A percentile compares a stretch with the other conserved stretches of the same genome.
Conservation (phyloP, 257 asterid species). For the Nemophila menziesii region DNA sequence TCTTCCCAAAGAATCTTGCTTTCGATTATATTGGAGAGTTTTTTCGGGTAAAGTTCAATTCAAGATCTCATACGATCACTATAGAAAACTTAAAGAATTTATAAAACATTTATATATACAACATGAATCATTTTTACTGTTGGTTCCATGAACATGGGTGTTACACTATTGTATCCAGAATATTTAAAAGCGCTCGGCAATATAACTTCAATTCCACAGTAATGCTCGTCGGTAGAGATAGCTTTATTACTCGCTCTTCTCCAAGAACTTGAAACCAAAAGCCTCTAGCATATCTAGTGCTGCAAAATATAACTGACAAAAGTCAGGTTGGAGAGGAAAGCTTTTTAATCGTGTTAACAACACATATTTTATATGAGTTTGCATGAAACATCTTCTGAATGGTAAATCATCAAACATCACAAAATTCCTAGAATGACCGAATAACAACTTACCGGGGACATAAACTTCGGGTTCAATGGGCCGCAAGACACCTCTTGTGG, state of each 20-base stretch:
- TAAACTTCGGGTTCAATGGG: slow-evolving; percentile 71
- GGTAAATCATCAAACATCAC: neutral
- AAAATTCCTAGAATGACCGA: slow-evolving; percentile 2
- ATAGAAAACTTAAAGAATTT: too few species aligned
- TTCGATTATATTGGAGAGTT: too few species aligned
- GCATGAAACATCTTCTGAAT: neutral
- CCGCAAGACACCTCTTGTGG: slow-evolving; percentile 59
- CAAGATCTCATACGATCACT: too few species aligned
- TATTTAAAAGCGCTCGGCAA: too few species aligned
- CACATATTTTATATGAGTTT: neutral
- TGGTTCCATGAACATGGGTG: too few species aligned
- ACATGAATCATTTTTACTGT: too few species aligned
- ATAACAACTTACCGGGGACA: slow-evolving; percentile 45
- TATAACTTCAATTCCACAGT: too few species aligned
- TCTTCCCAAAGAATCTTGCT: too few species aligned
- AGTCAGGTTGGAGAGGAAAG: neutral
- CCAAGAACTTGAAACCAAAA: slow-evolving; percentile 70
- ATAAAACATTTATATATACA: too few species aligned
- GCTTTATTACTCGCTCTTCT: slow-evolving; percentile 42
- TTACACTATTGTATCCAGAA: too few species aligned
- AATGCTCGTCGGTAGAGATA: neutral
- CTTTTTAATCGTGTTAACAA: neutral
- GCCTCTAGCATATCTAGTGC: slow-evolving; percentile 69
- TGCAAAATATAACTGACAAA: slow-evolving; percentile 21
- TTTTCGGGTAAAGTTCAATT: too few species aligned